Conservation (phyloP, 163 green algal species). For the Trebouxia gelatinosa region DNA sequence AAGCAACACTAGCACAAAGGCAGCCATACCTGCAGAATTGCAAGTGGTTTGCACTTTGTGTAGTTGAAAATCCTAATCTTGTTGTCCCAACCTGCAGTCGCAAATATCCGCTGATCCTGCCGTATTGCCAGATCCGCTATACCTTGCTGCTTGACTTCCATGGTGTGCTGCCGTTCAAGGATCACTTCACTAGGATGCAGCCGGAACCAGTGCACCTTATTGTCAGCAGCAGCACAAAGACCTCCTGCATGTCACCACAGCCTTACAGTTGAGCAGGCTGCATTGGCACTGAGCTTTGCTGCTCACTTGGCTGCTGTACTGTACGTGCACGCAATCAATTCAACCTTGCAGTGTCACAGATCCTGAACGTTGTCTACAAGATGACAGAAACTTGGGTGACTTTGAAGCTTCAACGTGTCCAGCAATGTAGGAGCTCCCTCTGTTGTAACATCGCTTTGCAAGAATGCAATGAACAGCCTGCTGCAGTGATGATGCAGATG, state of each 20-base stretch:
- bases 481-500: no score
- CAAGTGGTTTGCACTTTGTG: slow-evolving; percentile 35
- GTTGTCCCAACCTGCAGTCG: slow-evolving; percentile 49
- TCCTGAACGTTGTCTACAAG: no score
- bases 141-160: slow-evolving; percentile 34
- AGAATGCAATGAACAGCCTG: no score
- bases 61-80: slow-evolving; percentile 45
- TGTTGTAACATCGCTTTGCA: no score
- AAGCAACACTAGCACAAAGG: background rate
- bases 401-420: no score
- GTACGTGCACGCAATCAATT: no score
- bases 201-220: slow-evolving; percentile 39
- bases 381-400: no score
- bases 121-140: slow-evolving; percentile 43
- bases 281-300: no score
- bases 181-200: background rate
- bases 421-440: no score
- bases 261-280: background rate
- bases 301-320: no score
- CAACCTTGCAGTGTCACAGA: no score
- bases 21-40: slow-evolving; percentile 43
- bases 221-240: slow-evolving; percentile 41
- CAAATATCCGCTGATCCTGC: slow-evolving; percentile 41
- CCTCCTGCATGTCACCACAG: slow-evolving; percentile 29
- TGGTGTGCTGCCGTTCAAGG: background rate